Evolutionary conservation across 75 land plant genomes (phyloP), one percentile per base, ranked within the genome.

Genomic region (Isoetes taiwanensis): DNA sequence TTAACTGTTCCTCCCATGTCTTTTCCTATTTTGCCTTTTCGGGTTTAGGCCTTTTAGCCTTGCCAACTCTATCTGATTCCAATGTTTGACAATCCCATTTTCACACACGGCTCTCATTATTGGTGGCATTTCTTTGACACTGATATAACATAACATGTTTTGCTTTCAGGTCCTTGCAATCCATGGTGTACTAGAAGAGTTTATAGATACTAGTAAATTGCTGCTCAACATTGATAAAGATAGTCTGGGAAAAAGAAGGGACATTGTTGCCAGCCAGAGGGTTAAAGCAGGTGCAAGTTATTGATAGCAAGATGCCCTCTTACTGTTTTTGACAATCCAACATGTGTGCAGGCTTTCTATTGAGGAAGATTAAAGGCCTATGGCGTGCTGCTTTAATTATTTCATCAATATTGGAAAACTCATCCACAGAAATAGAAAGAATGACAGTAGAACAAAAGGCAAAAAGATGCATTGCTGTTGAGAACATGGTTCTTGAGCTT

Each of bases 361-460:
- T 88, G 14, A 46, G 70, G 23, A 63, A 81, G 46, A 78, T 82
- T 4, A 84, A 90, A 73, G 79, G 70, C 11, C 72, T 75, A 35
- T 90, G 96, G 96, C 76, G 80, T 32, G 78, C 64, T 28, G 75
- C 83, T 11, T 70, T 89, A 57, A 34, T 90, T 58, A 28, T 82
- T 8, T 77, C 85, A 23, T 46, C 79, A 9, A 34, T 90, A 30
- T 53, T 79, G 29, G 65, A 70, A 35, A 64, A 41, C 16, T 17
- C 55, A 0, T 20, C 42, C 2, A 26, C 26, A 12, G 5, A 59
- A n/a, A 28, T 66, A 30, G 30, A 39, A 30, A 23, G 52, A 0
- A 35, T 54, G 31, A 34, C 67, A 14, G 43, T 73, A 43, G 63
- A 74, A 2, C 31, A 69, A 52, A 76, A 58, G 48, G 71, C 54